Conservation (phyloP, 148 eudicot genomes). For the Tetragonia tetragonoides region DNA sequence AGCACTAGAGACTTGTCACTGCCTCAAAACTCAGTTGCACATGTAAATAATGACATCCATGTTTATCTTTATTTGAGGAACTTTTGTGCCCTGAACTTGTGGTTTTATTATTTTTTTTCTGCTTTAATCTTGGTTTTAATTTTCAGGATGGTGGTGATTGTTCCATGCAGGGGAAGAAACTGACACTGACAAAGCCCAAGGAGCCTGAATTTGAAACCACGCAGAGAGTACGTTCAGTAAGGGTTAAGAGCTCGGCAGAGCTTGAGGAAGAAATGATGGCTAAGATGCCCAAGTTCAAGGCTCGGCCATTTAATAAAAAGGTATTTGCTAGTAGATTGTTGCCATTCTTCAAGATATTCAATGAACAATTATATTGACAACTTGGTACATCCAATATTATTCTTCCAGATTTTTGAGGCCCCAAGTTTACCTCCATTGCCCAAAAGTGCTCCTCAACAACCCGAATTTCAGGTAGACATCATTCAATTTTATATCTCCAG, state of each 20-base stretch:
- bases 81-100: neutral
- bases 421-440: conserved; percentile 62
- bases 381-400: neutral
- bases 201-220: conserved; percentile 87
- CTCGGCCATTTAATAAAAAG: conserved; percentile 85
- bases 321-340: conserved; percentile 25
- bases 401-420: conserved; percentile 68
- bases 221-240: conserved; percentile 70
- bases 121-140: conserved; percentile 10
- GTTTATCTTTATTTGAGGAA: neutral
- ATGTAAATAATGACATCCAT: conserved; percentile 33
- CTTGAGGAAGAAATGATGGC: conserved; percentile 98
- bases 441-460: conserved; percentile 68
- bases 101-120: neutral
- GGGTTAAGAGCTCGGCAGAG: conserved; percentile 83
- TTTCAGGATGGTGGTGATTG: conserved; percentile 40
- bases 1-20: conserved; percentile 64
- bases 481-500: neutral
- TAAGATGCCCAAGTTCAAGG: conserved; percentile 94
- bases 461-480: conserved; percentile 71
- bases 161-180: conserved; percentile 46
- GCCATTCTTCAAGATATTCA: neutral
- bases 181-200: conserved; percentile 83
- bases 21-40: conserved; percentile 40
- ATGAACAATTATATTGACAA: neutral